Conservation (phyloP, 805 yeast species). For the Barnettozyma sucrosica region DNA sequence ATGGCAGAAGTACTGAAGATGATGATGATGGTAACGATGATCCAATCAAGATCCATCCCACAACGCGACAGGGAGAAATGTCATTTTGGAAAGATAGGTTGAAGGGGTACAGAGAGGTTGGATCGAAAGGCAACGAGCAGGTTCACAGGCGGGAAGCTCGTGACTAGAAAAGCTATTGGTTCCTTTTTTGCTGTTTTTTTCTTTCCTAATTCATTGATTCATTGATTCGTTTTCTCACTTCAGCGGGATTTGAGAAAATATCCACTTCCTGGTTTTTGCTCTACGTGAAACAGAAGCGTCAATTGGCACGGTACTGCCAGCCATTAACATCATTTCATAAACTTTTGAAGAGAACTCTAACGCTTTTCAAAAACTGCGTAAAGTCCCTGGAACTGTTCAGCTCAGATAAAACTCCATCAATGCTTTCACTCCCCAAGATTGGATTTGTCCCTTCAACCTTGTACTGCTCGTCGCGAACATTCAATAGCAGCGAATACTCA, state of each 20-base stretch:
- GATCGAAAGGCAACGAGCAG: not conserved
- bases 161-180: not conserved
- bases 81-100: conserved; percentile 24
- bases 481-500: conserved; percentile 39
- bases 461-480: conserved; percentile 38
- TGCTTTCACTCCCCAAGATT: conserved; percentile 22
- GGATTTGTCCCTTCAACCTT: conserved; percentile 37
- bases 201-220: too few relatives aligned
- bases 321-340: not conserved
- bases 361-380: conserved; percentile 19
- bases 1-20: not conserved
- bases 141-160: not conserved
- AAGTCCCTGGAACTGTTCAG: conserved; percentile 19
- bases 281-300: not conserved
- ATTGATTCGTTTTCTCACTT: too few relatives aligned
- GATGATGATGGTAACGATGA: conserved; percentile 21
- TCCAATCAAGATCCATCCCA: conserved; percentile 24
- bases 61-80: conserved; percentile 21
- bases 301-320: too few relatives aligned
- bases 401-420: conserved; percentile 13
- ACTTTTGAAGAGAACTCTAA: conserved; percentile 18
- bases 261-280: too few relatives aligned
- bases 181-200: too few relatives aligned
- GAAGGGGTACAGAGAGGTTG: conserved; percentile 1
- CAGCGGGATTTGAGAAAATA: too few relatives aligned